phyloP scores from a whole-genome alignment of 1,284 basidiomycete species.

The Athelia sp. region DNA sequence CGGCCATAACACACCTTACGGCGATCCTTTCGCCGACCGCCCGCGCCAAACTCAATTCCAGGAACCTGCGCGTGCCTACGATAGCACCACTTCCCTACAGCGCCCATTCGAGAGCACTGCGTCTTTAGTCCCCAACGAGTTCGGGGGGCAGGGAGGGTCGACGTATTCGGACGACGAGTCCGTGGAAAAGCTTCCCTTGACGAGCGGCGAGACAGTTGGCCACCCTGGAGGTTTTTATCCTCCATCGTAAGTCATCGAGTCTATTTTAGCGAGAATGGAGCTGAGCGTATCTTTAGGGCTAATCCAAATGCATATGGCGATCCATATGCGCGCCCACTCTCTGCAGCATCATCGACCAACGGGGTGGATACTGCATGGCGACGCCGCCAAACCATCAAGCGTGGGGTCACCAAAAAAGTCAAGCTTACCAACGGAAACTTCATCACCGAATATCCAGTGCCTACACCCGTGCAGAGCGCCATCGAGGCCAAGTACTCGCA shows the following conservation, averaged over 20 bases:
- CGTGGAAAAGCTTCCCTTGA: constrained; percentile 70
- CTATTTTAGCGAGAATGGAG: neutral
- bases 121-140: constrained; percentile 46
- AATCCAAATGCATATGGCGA: constrained; percentile 65
- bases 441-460: constrained; percentile 88
- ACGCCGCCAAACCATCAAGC: constrained; percentile 86
- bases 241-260: constrained; percentile 49
- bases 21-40: constrained; percentile 70
- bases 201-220: constrained; percentile 34
- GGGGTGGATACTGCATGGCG: constrained; percentile 76
- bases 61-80: constrained; percentile 41
- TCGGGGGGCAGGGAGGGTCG: constrained; percentile 32
- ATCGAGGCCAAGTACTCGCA: constrained; percentile 77
- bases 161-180: constrained; percentile 61
- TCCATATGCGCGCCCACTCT: constrained; percentile 60
- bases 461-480: constrained; percentile 81
- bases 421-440: constrained; percentile 91
- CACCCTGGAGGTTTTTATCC: constrained; percentile 66
- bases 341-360: constrained; percentile 60
- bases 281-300: constrained; percentile 37
- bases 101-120: constrained; percentile 49
- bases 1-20: constrained; percentile 28
- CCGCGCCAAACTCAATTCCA: constrained; percentile 55
- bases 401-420: constrained; percentile 89
- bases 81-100: constrained; percentile 36